Evolutionary conservation across 306 rosid species (phyloP), one percentile per base, ranked within the genome.

Genomic region (Quercus suber): DNA sequence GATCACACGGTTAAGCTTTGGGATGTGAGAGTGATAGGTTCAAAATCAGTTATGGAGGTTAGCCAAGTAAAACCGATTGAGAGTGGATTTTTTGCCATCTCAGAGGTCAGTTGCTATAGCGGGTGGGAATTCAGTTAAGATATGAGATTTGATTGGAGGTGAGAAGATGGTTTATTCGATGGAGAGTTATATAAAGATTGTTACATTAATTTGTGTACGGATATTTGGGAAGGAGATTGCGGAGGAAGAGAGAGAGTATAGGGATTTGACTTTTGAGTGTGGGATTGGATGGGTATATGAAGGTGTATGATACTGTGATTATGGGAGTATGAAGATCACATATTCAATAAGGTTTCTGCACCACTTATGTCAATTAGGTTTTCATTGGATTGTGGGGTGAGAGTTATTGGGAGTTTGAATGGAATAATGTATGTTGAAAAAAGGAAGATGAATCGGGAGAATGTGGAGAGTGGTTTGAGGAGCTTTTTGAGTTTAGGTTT

Each of bases 241-340:
- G 1, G 96, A 87, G 3, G 94, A 88, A 19, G 87, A 85, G 3
- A 80, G 85, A 73, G 93, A 89, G 31, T 69, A 31, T 69, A 89
- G 99, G 83, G 86, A 90, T 82, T 25, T 96, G 85, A 93, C n/a
- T n/a, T n/a, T n/a, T n/a, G n/a, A n/a, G 97, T 81, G 99, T 91
- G 11, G 97, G 90, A 19, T 76, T 96, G 78, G 98, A 93, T 86
- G 99, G 98, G 20, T 96, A 90, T 77, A 69, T 91, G 92, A 96
- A 96, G 88, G 98, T 93, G 73, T 91, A 93, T 73, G 97, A 95
- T 82, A n/a, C n/a, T n/a, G n/a, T n/a, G n/a, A n/a, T n/a, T 95
- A 92, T 75, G 84, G 88, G 0, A 43, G 86, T 12, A 81, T 86
- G 90, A 90, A 88, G 86, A 86, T 96, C 8, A 96, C 98, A 0